Conservation (phyloP, 1,284 basidiomycete genomes). For the Austroboletus niveus region DNA sequence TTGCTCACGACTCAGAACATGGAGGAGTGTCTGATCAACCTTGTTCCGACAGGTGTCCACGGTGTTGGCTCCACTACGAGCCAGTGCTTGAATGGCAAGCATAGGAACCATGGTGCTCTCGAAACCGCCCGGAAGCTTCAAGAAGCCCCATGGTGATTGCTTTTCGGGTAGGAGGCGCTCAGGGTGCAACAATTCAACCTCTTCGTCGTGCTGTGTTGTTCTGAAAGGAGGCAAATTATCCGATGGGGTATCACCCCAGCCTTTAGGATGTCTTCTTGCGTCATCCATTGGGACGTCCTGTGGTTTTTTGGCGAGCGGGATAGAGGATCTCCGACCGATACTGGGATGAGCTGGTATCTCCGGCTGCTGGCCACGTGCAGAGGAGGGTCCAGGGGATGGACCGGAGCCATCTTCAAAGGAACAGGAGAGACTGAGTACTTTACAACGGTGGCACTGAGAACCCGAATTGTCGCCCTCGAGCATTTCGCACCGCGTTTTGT, state of each 20-base stretch:
- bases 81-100: conserved; percentile 40
- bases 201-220: conserved; percentile 18
- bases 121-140: conserved; percentile 33
- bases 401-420: conserved; percentile 36
- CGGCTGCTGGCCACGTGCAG: conserved; percentile 16
- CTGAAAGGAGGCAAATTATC: conserved; percentile 22
- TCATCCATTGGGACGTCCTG: conserved; percentile 27
- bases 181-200: conserved; percentile 30
- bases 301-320: conserved; percentile 17
- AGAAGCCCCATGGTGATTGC: conserved; percentile 38
- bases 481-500: conserved; percentile 45
- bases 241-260: conserved; percentile 22
- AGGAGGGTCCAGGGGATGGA: conserved; percentile 12
- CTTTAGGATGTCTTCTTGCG: conserved; percentile 19
- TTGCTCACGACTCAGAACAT: conserved; percentile 37
- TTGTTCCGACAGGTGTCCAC: conserved; percentile 29
- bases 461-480: conserved; percentile 35
- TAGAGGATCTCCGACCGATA: conserved; percentile 28
- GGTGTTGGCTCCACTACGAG: conserved; percentile 20
- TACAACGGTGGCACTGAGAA: conserved; percentile 41
- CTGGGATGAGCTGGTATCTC: conserved; percentile 19
- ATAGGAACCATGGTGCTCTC: conserved; percentile 43
- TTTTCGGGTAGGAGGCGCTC: conserved; percentile 30
- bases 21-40: conserved; percentile 32
- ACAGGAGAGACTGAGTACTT: conserved; percentile 40